Conservation (phyloP, 495 filamentous ascomycete genomes). For the Pyrenopolyporus hunteri region DNA sequence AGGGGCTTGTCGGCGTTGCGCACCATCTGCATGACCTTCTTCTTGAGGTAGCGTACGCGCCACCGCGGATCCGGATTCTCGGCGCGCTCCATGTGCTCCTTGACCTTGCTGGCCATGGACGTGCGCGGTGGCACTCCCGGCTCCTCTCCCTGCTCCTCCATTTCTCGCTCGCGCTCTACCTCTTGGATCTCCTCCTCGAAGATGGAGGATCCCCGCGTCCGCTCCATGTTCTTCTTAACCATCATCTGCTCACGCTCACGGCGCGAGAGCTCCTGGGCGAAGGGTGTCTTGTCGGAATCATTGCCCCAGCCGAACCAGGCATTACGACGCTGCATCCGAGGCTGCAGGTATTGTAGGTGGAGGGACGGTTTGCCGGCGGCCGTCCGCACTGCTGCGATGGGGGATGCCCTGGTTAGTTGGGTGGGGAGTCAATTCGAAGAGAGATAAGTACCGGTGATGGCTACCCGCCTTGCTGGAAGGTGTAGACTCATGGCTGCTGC, state of each 20-base stretch:
- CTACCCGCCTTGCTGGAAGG: constrained; percentile 51
- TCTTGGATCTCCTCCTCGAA: constrained; percentile 60
- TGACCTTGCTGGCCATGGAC: constrained; percentile 32
- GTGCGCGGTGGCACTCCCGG: background rate
- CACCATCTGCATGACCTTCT: constrained; percentile 77
- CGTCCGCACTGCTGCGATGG: constrained; percentile 33
- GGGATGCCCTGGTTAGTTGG: constrained; percentile 2
- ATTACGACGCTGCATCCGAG: constrained; percentile 35
- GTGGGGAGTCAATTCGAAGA: background rate
- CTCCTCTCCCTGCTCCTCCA: background rate
- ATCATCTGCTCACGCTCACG: constrained; percentile 44
- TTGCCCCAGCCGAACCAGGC: constrained; percentile 41
- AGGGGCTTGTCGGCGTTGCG: constrained; percentile 67
- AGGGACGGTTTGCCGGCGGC: constrained; percentile 42
- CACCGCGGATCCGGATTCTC: constrained; percentile 72
- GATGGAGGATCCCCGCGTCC: constrained; percentile 59
- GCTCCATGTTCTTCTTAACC: constrained; percentile 34
- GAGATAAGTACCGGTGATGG: constrained; percentile 42
- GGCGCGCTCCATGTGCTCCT: constrained; percentile 58
- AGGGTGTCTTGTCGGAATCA: constrained; percentile 3
- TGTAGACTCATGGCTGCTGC: constrained; percentile 50
- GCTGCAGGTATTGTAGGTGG: constrained; percentile 31
- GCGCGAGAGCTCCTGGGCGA: constrained; percentile 22
- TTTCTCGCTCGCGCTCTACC: constrained; percentile 11
- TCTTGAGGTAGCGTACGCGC: constrained; percentile 76